Conservation (phyloP, 1,139 yeast species). For the Yarrowia galli region DNA sequence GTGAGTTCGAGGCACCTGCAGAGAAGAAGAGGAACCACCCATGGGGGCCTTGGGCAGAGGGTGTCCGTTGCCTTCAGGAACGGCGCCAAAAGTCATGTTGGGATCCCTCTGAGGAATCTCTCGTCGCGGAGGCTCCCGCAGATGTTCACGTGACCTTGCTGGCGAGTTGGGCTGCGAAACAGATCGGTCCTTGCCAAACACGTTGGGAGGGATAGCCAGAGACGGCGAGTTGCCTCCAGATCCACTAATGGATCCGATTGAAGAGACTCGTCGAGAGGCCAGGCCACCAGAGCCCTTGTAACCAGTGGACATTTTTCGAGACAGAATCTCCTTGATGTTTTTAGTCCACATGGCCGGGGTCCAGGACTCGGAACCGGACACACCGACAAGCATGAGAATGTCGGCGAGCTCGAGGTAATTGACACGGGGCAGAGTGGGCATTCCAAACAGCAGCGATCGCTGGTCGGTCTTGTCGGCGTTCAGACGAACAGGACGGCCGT, state of each 20-base stretch:
- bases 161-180: conserved; percentile 37
- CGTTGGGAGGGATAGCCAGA: conserved; percentile 21
- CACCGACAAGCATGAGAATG: conserved; percentile 55
- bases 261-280: conserved; percentile 25
- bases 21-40: background rate
- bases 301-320: conserved; percentile 70
- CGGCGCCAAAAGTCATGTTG: conserved; percentile 12
- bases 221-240: conserved; percentile 33
- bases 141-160: conserved; percentile 36
- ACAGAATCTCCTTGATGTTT: conserved; percentile 68
- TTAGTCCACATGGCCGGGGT: conserved; percentile 70
- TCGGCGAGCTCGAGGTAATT: conserved; percentile 78
- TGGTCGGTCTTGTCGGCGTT: conserved; percentile 87
- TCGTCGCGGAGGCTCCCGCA: conserved; percentile 38
- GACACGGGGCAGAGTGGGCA: conserved; percentile 88
- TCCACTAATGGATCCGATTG: conserved; percentile 9
- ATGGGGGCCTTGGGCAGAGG: conserved; percentile 15
- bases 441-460: conserved; percentile 81
- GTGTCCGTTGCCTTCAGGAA: conserved; percentile 29
- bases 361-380: conserved; percentile 62
- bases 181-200: conserved; percentile 33
- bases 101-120: conserved; percentile 35
- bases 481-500: conserved; percentile 88
- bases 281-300: conserved; percentile 78
- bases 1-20: conserved; percentile 25